phyloP scores from a whole-genome alignment of 2,329 filamentous ascomycete genomes.

The Tolypocladium guangdongense region DNA sequence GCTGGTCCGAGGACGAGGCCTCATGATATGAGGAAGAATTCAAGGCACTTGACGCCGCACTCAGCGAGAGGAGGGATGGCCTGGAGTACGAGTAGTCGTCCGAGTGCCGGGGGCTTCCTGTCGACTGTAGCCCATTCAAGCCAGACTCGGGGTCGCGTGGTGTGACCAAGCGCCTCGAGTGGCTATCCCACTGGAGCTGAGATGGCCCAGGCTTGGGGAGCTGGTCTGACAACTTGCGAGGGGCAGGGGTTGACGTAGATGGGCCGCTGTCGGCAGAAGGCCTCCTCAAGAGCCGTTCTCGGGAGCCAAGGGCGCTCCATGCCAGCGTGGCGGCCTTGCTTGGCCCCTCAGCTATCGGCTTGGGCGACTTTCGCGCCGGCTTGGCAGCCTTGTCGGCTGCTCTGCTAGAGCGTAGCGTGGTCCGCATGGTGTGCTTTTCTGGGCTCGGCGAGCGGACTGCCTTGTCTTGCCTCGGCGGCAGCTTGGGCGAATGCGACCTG shows the following conservation, averaged over 20 bases:
- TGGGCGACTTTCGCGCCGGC: slow-evolving; percentile 28
- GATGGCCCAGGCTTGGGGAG: slow-evolving; percentile 19
- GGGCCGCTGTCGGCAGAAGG: slow-evolving; percentile 13
- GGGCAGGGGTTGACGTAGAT: slow-evolving; percentile 7
- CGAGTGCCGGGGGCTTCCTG: slow-evolving; percentile 23
- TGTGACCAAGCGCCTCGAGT: slow-evolving; percentile 39
- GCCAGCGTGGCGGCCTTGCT: slow-evolving; percentile 55
- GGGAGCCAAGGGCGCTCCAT: slow-evolving; percentile 39
- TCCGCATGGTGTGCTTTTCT: slow-evolving; percentile 51
- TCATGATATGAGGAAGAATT: slow-evolving; percentile 22
- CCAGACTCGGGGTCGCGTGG: slow-evolving; percentile 21
- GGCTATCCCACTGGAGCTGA: slow-evolving; percentile 40
- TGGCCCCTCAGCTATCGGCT: slow-evolving; percentile 37
- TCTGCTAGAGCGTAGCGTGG: slow-evolving; percentile 44
- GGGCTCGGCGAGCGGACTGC: slow-evolving; percentile 42
- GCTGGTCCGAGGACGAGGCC: slow-evolving; percentile 7
- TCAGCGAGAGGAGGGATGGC: slow-evolving; percentile 40
- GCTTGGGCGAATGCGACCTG: slow-evolving; percentile 20
- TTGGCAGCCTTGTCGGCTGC: slow-evolving; percentile 30
- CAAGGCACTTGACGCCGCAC: slow-evolving; percentile 45
- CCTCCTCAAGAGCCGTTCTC: slow-evolving; percentile 21
- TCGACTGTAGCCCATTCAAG: slow-evolving; percentile 14
- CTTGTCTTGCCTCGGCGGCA: slow-evolving; percentile 23
- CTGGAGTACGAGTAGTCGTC: slow-evolving; percentile 26
- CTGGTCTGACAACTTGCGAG: slow-evolving; percentile 20